phyloP scores from a whole-genome alignment of 805 yeast species.

The Scheffersomyces amazonensis region DNA sequence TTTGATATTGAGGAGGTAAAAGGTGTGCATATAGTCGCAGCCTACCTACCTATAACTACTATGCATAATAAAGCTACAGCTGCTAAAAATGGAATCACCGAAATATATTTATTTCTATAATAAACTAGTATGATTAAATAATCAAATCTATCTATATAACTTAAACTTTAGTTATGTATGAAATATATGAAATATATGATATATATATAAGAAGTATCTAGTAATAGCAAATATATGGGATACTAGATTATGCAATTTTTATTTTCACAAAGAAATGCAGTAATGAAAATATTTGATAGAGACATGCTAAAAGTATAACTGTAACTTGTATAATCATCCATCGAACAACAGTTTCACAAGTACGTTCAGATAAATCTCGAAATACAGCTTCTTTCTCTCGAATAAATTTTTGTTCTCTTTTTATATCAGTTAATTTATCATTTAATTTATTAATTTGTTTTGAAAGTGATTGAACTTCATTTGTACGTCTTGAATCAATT shows the following conservation, averaged over 20 bases:
- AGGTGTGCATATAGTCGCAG: too few relatives aligned
- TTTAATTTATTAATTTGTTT: constrained; percentile 56
- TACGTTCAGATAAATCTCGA: constrained; percentile 22
- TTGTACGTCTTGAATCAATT: constrained; percentile 38
- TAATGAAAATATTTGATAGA: constrained; percentile 18
- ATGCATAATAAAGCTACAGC: too few relatives aligned
- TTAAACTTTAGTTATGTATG: too few relatives aligned
- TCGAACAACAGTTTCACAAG: constrained; percentile 16
- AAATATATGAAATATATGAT: too few relatives aligned
- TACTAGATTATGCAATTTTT: neutral
- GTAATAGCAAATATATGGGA: too few relatives aligned
- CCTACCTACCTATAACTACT: too few relatives aligned
- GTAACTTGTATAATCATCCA: constrained; percentile 20
- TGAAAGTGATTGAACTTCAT: constrained; percentile 48
- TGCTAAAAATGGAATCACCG: too few relatives aligned
- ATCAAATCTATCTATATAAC: too few relatives aligned
- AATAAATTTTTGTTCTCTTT: constrained; percentile 57
- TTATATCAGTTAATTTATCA: constrained; percentile 55
- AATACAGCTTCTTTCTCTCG: constrained; percentile 21
- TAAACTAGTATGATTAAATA: too few relatives aligned
- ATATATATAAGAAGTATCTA: too few relatives aligned
- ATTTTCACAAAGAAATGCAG: constrained; percentile 3
- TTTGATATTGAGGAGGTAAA: too few relatives aligned
- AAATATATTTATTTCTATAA: too few relatives aligned
- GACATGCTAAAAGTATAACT: constrained; percentile 13